Base-by-base conservation (phyloP, 345 rosid species). In the Corchorus capsularis region DNA sequence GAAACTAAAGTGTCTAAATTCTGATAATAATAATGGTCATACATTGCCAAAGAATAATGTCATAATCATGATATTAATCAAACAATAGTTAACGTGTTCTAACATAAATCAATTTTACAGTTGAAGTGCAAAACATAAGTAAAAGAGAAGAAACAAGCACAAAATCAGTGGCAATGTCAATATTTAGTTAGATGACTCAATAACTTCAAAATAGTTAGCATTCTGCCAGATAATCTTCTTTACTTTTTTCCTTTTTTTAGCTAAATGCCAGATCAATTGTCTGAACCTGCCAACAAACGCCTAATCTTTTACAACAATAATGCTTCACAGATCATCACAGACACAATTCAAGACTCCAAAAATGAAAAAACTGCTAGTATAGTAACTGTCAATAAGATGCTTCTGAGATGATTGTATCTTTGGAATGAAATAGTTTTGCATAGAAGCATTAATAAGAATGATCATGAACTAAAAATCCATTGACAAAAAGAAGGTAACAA, bases 1-100 rank as follows among this genome's bases (percentile, higher is more conserved):
- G 74, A 74, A 86, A 85, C 67, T 19, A 69, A 56, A n/a, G 20
- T n/a, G 62, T 52, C 79, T 45, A 73, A 57, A 66, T 13, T 3
- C 63, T 46, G 50, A 71, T n/a, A 22, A 12, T n/a, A 76, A 57
- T 37, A 41, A 4, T 16, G 19, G 27, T 27, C 19, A 45, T 27
- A 27, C 53, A 8, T 55, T 11, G 53, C 49, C 17, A 12, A 20
- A 22, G 34, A 57, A 57, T 10, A 57, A 20, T 57, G 13, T 1
- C 35, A 69, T 11, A 17, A 69, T 52, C 73, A 53, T 4, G 73
- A 52, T 4, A 17, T 17, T 7, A 50, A 9, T 16, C 22, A 35
- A 69, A 9, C 46, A 16, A 34, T 3, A 0, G 9, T 20, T 52
- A 53, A 52, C 60, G 52, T 69, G 13, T 69, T 52, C 46, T 50